Conservation (phyloP, 768 basidiomycete species). For the Lactarius hengduanensis region DNA sequence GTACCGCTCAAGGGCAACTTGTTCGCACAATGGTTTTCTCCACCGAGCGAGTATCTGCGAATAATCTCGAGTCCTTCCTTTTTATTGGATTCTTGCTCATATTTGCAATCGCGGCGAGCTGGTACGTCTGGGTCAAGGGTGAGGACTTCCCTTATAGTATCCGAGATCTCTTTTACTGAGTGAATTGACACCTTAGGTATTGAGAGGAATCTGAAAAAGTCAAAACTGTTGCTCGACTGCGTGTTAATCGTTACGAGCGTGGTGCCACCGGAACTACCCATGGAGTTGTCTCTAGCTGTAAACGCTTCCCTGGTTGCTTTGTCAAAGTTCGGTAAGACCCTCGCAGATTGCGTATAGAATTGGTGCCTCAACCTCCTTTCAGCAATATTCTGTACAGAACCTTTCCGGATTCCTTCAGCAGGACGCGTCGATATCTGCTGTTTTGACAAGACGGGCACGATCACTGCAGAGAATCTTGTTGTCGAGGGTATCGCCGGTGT, state of each 20-base stretch:
- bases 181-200: conserved; percentile 53
- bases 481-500: conserved; percentile 92
- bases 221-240: conserved; percentile 92
- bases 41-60: conserved; percentile 93
- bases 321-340: conserved; percentile 78
- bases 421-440: conserved; percentile 98
- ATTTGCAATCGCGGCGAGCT: conserved; percentile 95
- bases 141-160: conserved; percentile 28
- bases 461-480: conserved; percentile 93
- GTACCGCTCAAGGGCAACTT: conserved; percentile 95
- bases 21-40: conserved; percentile 99
- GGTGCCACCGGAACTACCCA: conserved; percentile 95
- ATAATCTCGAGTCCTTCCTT: conserved; percentile 92
- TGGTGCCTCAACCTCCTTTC: conserved; percentile 7
- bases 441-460: conserved; percentile 99
- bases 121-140: conserved; percentile 99
- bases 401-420: conserved; percentile 95
- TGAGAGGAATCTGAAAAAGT: conserved; percentile 89
- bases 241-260: conserved; percentile 96
- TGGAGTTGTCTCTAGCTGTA: conserved; percentile 96
- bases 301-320: conserved; percentile 93
- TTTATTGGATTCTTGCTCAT: conserved; percentile 98
- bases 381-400: conserved; percentile 99
- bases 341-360: neutral
- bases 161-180: neutral